Evolutionary conservation across 371 early-diverging fungal genomes (phyloP).

Genomic region (Batkoa obscura): DNA sequence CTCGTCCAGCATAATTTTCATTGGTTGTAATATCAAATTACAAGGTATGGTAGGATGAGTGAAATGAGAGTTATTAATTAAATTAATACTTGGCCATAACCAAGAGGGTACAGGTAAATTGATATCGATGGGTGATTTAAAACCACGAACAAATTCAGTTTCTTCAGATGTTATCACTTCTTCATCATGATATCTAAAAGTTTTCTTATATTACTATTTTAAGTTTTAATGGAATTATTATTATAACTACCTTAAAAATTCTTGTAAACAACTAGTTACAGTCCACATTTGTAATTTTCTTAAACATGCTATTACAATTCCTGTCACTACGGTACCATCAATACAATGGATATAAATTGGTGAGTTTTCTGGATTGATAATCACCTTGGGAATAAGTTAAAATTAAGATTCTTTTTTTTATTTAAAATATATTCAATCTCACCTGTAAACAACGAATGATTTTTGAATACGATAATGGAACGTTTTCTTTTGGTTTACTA

Average conservation of each 20-base stretch:
- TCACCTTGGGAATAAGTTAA: no score
- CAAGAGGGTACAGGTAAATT: conserved; percentile 44
- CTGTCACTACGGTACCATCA: conserved; percentile 79
- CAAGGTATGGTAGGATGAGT: not conserved
- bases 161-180: conserved; percentile 68
- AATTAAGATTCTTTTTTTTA: no score
- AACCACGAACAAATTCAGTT: conserved; percentile 75
- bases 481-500: conserved; percentile 71
- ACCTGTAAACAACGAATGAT: conserved; percentile 55
- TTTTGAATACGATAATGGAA: conserved; percentile 59
- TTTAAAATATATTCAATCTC: no score
- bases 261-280: conserved; percentile 42
- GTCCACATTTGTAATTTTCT: conserved; percentile 83
- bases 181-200: conserved; percentile 38
- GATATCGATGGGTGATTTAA: conserved; percentile 44
- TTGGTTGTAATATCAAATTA: no score
- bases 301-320: conserved; percentile 62
- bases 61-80: not conserved
- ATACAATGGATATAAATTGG: conserved; percentile 82
- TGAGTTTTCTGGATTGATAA: conserved; percentile 49
- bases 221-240: conserved; percentile 1
- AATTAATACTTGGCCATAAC: conserved; percentile 49
- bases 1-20: no score
- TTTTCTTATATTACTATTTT: conserved; percentile 7
- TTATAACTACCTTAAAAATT: conserved; percentile 43